Conservation (phyloP, 1,284 basidiomycete genomes). For the Agaricales sp. region DNA sequence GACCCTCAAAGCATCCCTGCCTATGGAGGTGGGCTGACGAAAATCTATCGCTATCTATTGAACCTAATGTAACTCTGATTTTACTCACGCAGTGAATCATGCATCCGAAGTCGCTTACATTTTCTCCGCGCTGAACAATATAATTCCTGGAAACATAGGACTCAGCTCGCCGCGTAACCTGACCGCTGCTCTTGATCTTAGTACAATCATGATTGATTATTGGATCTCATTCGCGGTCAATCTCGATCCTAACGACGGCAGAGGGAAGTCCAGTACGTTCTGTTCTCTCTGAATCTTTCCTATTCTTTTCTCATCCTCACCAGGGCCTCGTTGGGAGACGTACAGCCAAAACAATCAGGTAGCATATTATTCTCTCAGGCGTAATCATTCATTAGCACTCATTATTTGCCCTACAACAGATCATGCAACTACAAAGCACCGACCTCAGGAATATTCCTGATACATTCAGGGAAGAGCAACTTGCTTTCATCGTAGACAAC, state of each 20-base stretch:
- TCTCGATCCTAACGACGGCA: constrained; percentile 23
- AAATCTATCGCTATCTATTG: not conserved
- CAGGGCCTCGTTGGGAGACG: constrained; percentile 16
- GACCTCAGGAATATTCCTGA: constrained; percentile 21
- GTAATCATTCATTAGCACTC: constrained; percentile 11
- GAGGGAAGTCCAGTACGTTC: constrained; percentile 14
- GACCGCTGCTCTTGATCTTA: constrained; percentile 9
- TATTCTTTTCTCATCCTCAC: not conserved
- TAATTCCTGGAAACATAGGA: not conserved
- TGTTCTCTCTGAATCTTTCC: not conserved
- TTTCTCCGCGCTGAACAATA: constrained; percentile 8
- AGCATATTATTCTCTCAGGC: not conserved
- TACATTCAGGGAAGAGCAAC: constrained; percentile 17
- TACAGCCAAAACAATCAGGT: constrained; percentile 12
- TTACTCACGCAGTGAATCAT: constrained; percentile 15
- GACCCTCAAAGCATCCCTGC: not conserved
- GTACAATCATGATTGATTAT: constrained; percentile 20
- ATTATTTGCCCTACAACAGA: too few relatives aligned
- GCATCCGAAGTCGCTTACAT: constrained; percentile 18
- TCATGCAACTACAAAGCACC: constrained; percentile 18
- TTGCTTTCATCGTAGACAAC: constrained; percentile 16
- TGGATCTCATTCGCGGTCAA: constrained; percentile 23
- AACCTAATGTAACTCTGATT: not conserved
- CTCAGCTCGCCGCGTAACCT: not conserved
- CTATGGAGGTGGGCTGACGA: constrained; percentile 4